Evolutionary conservation across 768 basidiomycete species (phyloP).

Genomic region (Lactarius trivialis): DNA sequence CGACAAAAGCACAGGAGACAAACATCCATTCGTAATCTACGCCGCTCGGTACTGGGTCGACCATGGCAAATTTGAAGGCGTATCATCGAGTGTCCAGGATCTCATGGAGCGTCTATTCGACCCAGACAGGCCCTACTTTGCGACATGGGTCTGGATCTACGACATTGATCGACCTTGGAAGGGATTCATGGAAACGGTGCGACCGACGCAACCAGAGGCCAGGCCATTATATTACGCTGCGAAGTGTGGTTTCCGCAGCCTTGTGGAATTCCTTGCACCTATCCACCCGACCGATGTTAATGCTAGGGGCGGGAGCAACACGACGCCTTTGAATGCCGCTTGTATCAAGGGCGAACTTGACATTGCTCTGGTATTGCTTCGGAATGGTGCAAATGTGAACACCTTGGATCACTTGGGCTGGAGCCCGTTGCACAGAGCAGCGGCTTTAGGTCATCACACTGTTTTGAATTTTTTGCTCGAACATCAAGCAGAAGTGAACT

Average conservation of each 20-base stretch:
- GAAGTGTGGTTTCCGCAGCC: background rate
- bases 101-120: background rate
- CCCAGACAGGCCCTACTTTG: background rate
- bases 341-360: background rate
- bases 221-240: slow-evolving; percentile 2
- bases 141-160: background rate
- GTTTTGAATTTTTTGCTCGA: background rate
- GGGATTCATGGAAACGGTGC: background rate
- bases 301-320: background rate
- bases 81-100: background rate
- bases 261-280: background rate
- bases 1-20: background rate
- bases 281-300: background rate
- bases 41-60: slow-evolving; percentile 6
- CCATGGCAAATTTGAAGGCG: background rate
- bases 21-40: background rate
- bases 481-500: background rate
- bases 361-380: background rate
- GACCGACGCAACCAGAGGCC: background rate
- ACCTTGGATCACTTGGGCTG: background rate
- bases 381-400: background rate
- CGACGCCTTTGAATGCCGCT: background rate
- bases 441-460: accelerated
- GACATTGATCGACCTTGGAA: background rate
- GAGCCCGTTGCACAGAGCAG: background rate